Evolutionary conservation across 345 rosid genomes (phyloP), one percentile per base, ranked within the genome.

Genomic region (Turnera subulata): DNA sequence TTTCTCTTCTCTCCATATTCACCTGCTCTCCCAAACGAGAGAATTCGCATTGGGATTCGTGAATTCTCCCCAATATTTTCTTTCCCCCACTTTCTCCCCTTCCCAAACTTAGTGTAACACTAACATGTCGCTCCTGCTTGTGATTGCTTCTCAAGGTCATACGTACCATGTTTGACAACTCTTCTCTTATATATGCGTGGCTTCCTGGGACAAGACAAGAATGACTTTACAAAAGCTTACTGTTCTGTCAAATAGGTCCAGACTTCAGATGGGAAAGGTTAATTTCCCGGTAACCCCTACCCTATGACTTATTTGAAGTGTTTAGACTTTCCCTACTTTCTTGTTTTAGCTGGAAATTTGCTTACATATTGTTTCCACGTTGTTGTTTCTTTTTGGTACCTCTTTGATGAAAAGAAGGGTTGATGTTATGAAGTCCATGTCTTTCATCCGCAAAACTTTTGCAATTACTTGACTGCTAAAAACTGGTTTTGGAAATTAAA

Each of bases 211-310:
- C 84, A 80, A 68, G 68, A 66, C 72, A 92, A 92, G 76, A 81
- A 81, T 79, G 91, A 89, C 62, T 92, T 92, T 70, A 93, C 91
- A 32, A 85, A 80, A 75, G 89, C 89, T 57, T 92, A 92, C 64
- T 89, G 95, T 62, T 87, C 73, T 33, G 79, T 89, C 53, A 86
- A 67, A 75, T 63, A 59, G 60, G 79, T 73, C 62, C 78, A 43
- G 53, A 67, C 74, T 69, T 29, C 63, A 45, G 82, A 81, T 35
- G 91, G 93, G 44, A 80, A 83, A 60, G 22, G 62, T n/a, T n/a
- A n/a, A n/a, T 59, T 89, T 81, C 77, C 86, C 81, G 96, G 98
- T 92, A n/a, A 83, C 60, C 48, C n/a, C 64, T 59, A 43, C 44
- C 44, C 15, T n/a, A 18, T 52, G 35, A 66, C 29, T 42, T 45